phyloP scores from a whole-genome alignment of 768 basidiomycete species.

The Pleurotus giganteus region DNA sequence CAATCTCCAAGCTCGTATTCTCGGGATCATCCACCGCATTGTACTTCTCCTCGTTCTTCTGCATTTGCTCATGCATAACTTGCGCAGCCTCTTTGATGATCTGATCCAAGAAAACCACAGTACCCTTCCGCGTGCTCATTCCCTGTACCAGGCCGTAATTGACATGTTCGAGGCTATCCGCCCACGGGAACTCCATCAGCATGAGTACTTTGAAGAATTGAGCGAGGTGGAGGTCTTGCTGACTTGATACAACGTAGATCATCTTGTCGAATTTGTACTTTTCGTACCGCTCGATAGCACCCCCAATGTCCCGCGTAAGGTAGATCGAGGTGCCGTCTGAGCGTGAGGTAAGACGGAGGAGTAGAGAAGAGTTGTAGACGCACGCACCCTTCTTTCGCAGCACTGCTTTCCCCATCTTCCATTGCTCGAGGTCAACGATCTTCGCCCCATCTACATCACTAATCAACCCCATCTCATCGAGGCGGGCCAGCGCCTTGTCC shows the following conservation, averaged over 20 bases:
- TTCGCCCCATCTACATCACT: conserved; percentile 79
- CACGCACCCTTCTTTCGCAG: conserved; percentile 77
- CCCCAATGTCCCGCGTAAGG: conserved; percentile 93
- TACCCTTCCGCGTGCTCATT: conserved; percentile 94
- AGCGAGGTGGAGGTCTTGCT: conserved; percentile 82
- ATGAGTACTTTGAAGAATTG: conserved; percentile 95
- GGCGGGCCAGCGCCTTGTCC: conserved; percentile 63
- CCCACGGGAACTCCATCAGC: conserved; percentile 89
- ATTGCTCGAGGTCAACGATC: conserved; percentile 83
- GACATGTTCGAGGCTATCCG: conserved; percentile 77
- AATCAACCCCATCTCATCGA: conserved; percentile 73
- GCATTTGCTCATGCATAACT: conserved; percentile 97
- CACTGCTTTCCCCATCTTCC: conserved; percentile 90
- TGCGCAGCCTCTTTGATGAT: conserved; percentile 85
- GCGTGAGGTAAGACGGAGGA: background rate
- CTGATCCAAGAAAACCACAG: conserved; percentile 92
- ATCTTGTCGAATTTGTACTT: conserved; percentile 86
- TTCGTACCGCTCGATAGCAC: conserved; percentile 88
- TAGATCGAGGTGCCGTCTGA: conserved; percentile 93
- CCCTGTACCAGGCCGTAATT: conserved; percentile 92
- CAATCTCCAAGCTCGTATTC: conserved; percentile 74
- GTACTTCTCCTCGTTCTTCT: conserved; percentile 91
- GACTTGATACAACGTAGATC: conserved; percentile 90
- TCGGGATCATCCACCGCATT: conserved; percentile 85
- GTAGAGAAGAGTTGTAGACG: background rate